These are phyloP conservation scores for Westerdykella aurantiaca DNA, from an alignment of 2,329 filamentous ascomycete genomes.

Conservation along the genomic window DNA sequence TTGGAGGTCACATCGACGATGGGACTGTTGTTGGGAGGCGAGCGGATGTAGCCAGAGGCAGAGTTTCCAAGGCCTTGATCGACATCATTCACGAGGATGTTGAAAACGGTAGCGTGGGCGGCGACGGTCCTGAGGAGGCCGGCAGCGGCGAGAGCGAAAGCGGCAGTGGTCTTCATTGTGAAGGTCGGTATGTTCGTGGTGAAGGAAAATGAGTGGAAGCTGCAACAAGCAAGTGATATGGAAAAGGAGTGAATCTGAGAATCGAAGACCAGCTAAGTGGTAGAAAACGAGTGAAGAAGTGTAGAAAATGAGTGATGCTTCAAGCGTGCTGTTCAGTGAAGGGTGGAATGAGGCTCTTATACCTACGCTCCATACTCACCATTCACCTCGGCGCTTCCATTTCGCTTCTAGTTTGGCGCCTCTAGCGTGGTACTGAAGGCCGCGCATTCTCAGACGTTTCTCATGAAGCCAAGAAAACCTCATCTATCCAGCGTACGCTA, in stretches of 20 bases:
- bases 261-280: not conserved
- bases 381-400: constrained; percentile 5
- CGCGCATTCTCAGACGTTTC: constrained; percentile 9
- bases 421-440: constrained; percentile 10
- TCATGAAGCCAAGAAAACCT: constrained; percentile 9
- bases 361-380: constrained; percentile 6
- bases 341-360: constrained; percentile 15
- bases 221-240: not conserved
- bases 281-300: constrained; percentile 14
- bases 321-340: constrained; percentile 22
- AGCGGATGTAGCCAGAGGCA: constrained; percentile 45
- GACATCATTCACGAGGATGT: constrained; percentile 40
- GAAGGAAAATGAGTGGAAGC: constrained; percentile 5
- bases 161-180: constrained; percentile 29
- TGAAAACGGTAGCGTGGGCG: constrained; percentile 34
- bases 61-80: constrained; percentile 33
- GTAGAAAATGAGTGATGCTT: constrained; percentile 21
- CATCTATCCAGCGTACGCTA: constrained; percentile 12
- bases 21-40: constrained; percentile 37
- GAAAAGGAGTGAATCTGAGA: constrained; percentile 1
- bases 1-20: constrained; percentile 31
- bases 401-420: constrained; percentile 12
- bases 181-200: no score
- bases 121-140: constrained; percentile 21
- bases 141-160: constrained; percentile 27